Conservation (phyloP, 176 grass and related monocot species). For the Aechmea fasciata region DNA sequence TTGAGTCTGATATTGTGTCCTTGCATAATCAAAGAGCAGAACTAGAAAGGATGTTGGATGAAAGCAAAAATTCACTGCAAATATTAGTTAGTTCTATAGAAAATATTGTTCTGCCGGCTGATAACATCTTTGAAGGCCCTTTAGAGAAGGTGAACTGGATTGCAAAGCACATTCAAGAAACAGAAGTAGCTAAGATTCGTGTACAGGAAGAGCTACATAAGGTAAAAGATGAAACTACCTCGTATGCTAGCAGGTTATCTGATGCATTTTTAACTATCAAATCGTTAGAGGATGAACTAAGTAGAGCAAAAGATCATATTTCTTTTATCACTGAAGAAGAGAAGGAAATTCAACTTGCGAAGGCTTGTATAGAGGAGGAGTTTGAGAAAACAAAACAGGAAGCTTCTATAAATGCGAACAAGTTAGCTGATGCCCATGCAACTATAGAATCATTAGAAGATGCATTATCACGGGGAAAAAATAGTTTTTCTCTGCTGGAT, state of each 20-base stretch:
- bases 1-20: background rate
- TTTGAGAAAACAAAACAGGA: conserved; percentile 78
- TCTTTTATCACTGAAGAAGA: conserved; percentile 72
- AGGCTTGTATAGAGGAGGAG: conserved; percentile 48
- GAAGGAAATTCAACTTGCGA: conserved; percentile 36
- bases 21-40: background rate
- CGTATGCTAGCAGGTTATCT: conserved; percentile 35
- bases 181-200: conserved; percentile 42
- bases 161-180: conserved; percentile 49
- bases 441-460: conserved; percentile 59
- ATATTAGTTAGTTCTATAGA: conserved; percentile 48
- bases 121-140: conserved; percentile 40
- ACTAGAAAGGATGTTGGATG: conserved; percentile 44
- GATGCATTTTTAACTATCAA: conserved; percentile 43
- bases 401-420: conserved; percentile 35
- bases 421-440: conserved; percentile 57
- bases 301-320: conserved; percentile 45
- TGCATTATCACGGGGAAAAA: conserved; percentile 54
- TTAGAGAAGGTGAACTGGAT: conserved; percentile 52
- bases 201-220: conserved; percentile 45
- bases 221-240: conserved; percentile 42
- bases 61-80: conserved; percentile 34
- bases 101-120: conserved; percentile 44
- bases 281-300: conserved; percentile 52
- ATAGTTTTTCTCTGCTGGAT: conserved; percentile 31